Base-by-base conservation (phyloP, 2,329 filamentous ascomycete species). In the Alternaria brassicicola region DNA sequence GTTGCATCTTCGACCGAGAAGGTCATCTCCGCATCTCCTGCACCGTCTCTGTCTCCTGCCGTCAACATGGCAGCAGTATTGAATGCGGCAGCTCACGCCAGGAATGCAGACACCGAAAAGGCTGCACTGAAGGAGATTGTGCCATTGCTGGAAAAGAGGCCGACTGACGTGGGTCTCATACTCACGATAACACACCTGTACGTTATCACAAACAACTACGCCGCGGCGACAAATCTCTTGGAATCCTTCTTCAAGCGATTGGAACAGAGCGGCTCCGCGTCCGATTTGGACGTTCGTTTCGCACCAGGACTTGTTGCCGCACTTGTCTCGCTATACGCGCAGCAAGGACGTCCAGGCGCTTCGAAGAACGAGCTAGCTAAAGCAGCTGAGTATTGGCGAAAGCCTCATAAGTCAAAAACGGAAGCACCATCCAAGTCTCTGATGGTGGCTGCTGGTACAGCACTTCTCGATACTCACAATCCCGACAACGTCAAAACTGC, bases 291-390 rank as follows among this genome's bases (percentile, higher is more conserved):
- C 66, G 86, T 90, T 25, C 89, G 93, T 10, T 95, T 89, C 75
- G 89, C 92, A 25, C 94, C 95, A 0, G 94, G 94, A 2, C 82
- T 99, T 1, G 85, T 98, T 26, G 92, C 91, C 0, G 82, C 94
- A 2, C 82, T 91, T 3, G 89, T 96, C 9, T 88, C 91, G 2
- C 83, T 99, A 0, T 95, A 97, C 78, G 86, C 87, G 67, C 81
- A 84, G 2, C 89, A 95, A 74, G 89, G 90, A 36, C 90, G 93
- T 33, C 89, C 89, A 64, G 80, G 83, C 23, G 88, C 90, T 28
- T 87, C 91, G 61, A 90, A 90, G 62, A 78, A 81, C 6, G 91
- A 95, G 71, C 82, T 98, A 17, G 86, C 88, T 58, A 91, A 89
- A 76, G 92, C 94, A 17, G 92, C 92, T 10, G 82, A 84, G 13